These are phyloP conservation scores for Sugiyamaella americana DNA, from an alignment of 805 yeast genomes.

Conservation along the genomic window DNA sequence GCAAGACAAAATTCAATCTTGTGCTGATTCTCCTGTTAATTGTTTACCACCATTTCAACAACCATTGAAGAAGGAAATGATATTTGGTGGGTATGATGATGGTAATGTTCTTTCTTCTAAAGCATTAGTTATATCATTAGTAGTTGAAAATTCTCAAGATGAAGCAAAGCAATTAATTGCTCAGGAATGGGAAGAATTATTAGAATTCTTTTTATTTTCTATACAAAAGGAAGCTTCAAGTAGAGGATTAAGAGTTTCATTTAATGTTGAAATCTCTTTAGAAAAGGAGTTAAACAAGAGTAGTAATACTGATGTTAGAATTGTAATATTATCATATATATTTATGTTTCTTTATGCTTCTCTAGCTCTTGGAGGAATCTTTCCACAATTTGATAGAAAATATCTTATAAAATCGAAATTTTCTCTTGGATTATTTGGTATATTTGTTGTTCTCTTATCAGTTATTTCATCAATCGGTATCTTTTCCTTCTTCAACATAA, in stretches of 20 bases:
- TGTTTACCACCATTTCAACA: constrained; percentile 90
- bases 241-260: constrained; percentile 58
- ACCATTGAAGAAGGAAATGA: constrained; percentile 65
- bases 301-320: constrained; percentile 68
- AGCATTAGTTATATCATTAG: constrained; percentile 72
- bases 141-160: constrained; percentile 52
- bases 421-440: constrained; percentile 77
- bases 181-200: constrained; percentile 61
- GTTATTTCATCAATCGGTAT: constrained; percentile 80
- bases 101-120: constrained; percentile 48
- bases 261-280: constrained; percentile 75
- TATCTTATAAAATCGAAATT: constrained; percentile 51
- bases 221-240: constrained; percentile 43
- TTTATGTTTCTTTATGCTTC: constrained; percentile 88
- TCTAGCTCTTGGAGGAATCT: constrained; percentile 62
- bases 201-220: constrained; percentile 48
- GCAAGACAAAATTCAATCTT: constrained; percentile 47
- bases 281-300: constrained; percentile 79
- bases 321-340: constrained; percentile 67
- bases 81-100: constrained; percentile 53
- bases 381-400: constrained; percentile 36
- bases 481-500: constrained; percentile 67
- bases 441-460: constrained; percentile 70
- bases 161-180: constrained; percentile 36
- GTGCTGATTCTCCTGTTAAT: constrained; percentile 77